Evolutionary conservation across 2,329 filamentous ascomycete species (phyloP).

Genomic region (Apiospora sp.): DNA sequence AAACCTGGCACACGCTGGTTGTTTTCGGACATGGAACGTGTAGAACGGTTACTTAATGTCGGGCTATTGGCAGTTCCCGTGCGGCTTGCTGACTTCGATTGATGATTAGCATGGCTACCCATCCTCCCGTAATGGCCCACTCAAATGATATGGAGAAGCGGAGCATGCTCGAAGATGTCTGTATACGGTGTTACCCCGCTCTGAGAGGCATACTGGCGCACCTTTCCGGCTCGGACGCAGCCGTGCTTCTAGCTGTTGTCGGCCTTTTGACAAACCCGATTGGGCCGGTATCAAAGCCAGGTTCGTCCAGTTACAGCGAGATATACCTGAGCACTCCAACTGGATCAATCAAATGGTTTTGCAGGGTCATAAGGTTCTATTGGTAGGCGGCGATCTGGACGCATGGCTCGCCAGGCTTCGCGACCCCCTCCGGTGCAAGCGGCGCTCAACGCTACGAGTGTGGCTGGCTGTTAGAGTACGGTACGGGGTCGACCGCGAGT

Average conservation of each 20-base stretch:
- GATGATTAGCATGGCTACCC: neutral
- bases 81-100: neutral
- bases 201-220: neutral
- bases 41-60: conserved; percentile 9
- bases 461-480: conserved; percentile 8
- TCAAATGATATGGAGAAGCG: neutral
- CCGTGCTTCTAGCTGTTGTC: neutral
- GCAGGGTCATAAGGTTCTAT: neutral
- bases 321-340: neutral
- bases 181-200: neutral
- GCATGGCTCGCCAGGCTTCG: conserved; percentile 1
- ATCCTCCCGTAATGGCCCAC: neutral
- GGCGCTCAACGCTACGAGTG: neutral
- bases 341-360: neutral
- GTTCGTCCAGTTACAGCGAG: neutral
- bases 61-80: conserved; percentile 1
- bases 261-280: neutral
- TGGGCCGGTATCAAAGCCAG: neutral
- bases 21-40: conserved; percentile 6
- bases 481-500: neutral
- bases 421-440: neutral
- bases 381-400: neutral
- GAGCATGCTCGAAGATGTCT: neutral
- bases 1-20: neutral
- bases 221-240: conserved; percentile 10